Percentiles rank a stretch among this genome's conserved stretches.
Conservation (phyloP, 257 asterid genomes). For the Solanum appendiculatum region DNA sequence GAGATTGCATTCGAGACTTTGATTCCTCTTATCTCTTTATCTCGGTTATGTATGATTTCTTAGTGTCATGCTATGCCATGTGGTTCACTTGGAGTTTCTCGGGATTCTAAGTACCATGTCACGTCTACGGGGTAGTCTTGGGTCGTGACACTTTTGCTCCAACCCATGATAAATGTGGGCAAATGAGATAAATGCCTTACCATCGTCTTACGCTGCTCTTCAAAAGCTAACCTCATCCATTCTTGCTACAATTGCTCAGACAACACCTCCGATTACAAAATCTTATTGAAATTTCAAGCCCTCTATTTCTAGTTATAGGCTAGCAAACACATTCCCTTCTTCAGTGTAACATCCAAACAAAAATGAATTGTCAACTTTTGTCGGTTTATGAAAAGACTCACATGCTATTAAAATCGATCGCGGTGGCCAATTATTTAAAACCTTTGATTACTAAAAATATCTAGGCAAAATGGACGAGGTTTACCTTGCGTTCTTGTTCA, state of each 20-base stretch:
- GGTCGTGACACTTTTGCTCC: not conserved
- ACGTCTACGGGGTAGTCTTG: no score
- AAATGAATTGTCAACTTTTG: not conserved
- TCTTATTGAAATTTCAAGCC: not conserved
- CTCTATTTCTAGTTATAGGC: not conserved
- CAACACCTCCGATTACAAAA: not conserved
- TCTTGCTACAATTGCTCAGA: not conserved
- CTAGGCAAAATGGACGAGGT: not conserved
- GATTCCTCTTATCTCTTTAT: no score
- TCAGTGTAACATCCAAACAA: not conserved
- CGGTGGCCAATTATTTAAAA: not conserved
- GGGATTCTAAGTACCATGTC: no score
- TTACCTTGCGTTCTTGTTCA: not conserved
- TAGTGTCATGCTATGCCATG: no score
- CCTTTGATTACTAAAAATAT: not conserved
- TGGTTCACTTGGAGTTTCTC: no score
- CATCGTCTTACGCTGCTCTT: not conserved
- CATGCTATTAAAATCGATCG: not conserved
- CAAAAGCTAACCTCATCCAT: not conserved
- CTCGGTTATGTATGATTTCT: no score
- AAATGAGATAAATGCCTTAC: not conserved
- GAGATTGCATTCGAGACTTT: no score
- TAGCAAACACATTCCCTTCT: not conserved
- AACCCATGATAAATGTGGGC: not conserved
- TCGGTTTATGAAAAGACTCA: not conserved